A percentile compares a stretch with the other conserved stretches of the same genome.
These are phyloP conservation scores for Viridothelium virens DNA, from an alignment of 495 filamentous ascomycete genomes.

Conservation along the genomic window DNA sequence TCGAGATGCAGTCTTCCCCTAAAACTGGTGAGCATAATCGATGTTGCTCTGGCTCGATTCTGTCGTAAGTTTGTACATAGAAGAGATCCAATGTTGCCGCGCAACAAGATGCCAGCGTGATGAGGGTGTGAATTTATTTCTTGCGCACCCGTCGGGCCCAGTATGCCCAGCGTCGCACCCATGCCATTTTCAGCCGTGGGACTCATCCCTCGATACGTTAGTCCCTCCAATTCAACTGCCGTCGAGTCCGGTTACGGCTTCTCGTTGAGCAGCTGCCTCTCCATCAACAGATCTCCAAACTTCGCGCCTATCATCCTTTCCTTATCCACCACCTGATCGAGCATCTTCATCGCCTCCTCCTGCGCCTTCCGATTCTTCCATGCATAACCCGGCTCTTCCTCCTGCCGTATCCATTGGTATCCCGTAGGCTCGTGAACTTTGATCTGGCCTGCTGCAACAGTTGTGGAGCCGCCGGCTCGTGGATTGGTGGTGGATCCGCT, in stretches of 20 bases:
- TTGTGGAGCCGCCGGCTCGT: conserved; percentile 19
- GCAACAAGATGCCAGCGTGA: too few species aligned
- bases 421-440: conserved; percentile 28
- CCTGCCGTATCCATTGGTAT: conserved; percentile 34
- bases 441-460: conserved; percentile 19
- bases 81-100: too few species aligned
- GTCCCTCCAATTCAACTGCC: too few species aligned
- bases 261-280: background rate
- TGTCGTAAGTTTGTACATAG: too few species aligned
- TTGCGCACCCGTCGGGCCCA: too few species aligned
- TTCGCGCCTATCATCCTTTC: conserved; percentile 23
- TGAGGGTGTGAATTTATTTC: too few species aligned
- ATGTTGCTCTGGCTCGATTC: too few species aligned
- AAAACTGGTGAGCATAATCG: too few species aligned
- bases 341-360: conserved; percentile 32
- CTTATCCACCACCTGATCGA: conserved; percentile 32
- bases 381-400: conserved; percentile 41
- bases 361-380: conserved; percentile 47
- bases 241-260: background rate
- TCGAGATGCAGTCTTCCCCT: background rate
- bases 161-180: too few species aligned
- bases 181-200: too few species aligned
- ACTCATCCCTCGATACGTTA: too few species aligned
- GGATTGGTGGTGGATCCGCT: conserved; percentile 5
- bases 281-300: conserved; percentile 5